Percentiles rank a stretch among this genome's conserved stretches.
phyloP scores from a whole-genome alignment of 768 basidiomycete species.

The Russula emetica region DNA sequence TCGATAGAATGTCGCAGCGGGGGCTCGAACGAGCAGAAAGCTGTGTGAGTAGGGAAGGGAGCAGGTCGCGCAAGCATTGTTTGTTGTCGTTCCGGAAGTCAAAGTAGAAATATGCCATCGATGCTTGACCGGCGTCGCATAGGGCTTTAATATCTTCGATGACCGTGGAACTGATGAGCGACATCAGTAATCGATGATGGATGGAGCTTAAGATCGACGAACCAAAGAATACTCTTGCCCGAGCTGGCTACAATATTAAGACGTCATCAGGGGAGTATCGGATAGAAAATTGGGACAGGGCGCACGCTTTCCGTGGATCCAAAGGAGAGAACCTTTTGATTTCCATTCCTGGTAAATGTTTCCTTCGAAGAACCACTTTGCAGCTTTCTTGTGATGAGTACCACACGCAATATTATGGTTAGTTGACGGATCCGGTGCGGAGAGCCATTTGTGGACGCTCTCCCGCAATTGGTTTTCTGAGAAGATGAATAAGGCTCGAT shows the following conservation, averaged over 20 bases:
- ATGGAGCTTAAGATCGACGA: background rate
- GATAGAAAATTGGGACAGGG: background rate
- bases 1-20: background rate
- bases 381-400: background rate
- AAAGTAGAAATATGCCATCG: background rate
- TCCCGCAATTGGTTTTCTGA: background rate
- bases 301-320: conserved; percentile 1
- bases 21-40: background rate
- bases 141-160: background rate
- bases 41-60: background rate
- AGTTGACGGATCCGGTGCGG: background rate
- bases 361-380: background rate
- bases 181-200: background rate
- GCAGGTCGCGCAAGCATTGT: background rate
- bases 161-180: background rate
- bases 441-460: background rate
- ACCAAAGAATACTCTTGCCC: background rate
- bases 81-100: background rate
- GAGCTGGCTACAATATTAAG: background rate
- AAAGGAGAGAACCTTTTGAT: background rate
- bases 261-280: background rate
- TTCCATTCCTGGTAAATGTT: background rate
- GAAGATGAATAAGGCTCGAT: background rate
- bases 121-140: background rate
- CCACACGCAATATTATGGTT: background rate